Base-by-base conservation (phyloP, 345 rosid species). In the Raphanus sativus region DNA sequence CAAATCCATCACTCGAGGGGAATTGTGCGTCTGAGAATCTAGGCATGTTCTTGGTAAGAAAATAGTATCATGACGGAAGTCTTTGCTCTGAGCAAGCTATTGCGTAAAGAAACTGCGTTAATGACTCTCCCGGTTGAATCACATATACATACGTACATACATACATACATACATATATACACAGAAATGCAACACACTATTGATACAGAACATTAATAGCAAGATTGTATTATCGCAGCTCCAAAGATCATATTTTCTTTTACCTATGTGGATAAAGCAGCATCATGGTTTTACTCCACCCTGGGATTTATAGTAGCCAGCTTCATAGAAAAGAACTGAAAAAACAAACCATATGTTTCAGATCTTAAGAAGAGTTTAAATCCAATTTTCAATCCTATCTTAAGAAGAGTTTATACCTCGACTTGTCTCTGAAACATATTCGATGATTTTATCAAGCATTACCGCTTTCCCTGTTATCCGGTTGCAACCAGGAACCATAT, bases 381-480 rank as follows among this genome's bases (percentile, higher is more conserved):
- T 64, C 56, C 21, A 21, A 21, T 21, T 21, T 21, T 21, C 21
- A 21, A 21, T 21, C 21, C 21, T 21, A 21, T 21, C 21, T 21
- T 21, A 36, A 48, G 2, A 24, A 8, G 8, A 0, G 28, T 15
- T 65, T 2, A 4, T 87, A 94, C 98, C 97, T 21, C 21, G 21
- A 21, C 21, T 21, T 21, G 21, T 21, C 21, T 21, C 21, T 21
- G 21, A 21, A 21, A 21, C 21, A 21, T 21, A 21, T 21, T 21
- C 21, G 21, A 21, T 28, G 30, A 28, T 28, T 28, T 33, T 21
- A 21, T 21, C 21, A 32, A 92, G 86, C 96, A 92, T 90, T 62
- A 90, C 92, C 38, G 92, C 96, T 89, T 92, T 92, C 79, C 98
- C 94, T 0, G 94, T 92, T 38, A 92, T 91, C 89, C 86, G 81